Evolutionary conservation across 306 rosid genomes (phyloP).

Genomic region (Cicer arietinum): DNA sequence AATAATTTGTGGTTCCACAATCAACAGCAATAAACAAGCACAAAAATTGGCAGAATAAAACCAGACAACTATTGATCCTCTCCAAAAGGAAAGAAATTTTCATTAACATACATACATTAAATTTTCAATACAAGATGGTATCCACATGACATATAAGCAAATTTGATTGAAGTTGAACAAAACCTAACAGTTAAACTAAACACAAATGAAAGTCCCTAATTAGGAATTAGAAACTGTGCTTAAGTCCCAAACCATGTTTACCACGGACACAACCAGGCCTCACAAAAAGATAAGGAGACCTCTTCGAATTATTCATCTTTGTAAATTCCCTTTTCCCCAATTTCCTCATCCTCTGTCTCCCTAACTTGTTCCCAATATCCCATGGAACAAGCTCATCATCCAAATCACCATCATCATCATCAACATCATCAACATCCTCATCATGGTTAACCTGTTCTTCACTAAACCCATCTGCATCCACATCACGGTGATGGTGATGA

Average conservation of each 20-base stretch:
- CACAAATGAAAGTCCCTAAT: slow-evolving; percentile 17
- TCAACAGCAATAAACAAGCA: not conserved
- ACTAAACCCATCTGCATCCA: not conserved
- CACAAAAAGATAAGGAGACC: slow-evolving; percentile 56
- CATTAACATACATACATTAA: slow-evolving; percentile 13
- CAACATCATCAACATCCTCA: slow-evolving; percentile 28
- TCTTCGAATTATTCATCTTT: slow-evolving; percentile 70
- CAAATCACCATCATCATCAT: slow-evolving; percentile 52
- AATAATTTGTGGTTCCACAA: not conserved
- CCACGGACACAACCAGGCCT: slow-evolving; percentile 91
- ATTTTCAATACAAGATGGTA: slow-evolving; percentile 3
- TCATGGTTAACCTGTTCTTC: slow-evolving; percentile 8
- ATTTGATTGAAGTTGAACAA: slow-evolving; percentile 13
- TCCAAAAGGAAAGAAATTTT: slow-evolving; percentile 2
- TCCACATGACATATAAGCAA: slow-evolving; percentile 43
- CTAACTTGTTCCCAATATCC: slow-evolving; percentile 65
- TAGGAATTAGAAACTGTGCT: slow-evolving; percentile 58
- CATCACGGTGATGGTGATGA: not conserved
- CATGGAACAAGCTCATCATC: slow-evolving; percentile 93
- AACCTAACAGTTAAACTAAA: slow-evolving; percentile 38
- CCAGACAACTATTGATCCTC: not conserved
- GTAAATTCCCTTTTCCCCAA: slow-evolving; percentile 81
- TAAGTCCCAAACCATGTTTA: slow-evolving; percentile 86
- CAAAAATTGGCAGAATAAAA: not conserved
- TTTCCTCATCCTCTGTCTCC: slow-evolving; percentile 89